Base-by-base conservation (phyloP, 1,284 basidiomycete genomes). In the Retiboletus flavoniger region DNA sequence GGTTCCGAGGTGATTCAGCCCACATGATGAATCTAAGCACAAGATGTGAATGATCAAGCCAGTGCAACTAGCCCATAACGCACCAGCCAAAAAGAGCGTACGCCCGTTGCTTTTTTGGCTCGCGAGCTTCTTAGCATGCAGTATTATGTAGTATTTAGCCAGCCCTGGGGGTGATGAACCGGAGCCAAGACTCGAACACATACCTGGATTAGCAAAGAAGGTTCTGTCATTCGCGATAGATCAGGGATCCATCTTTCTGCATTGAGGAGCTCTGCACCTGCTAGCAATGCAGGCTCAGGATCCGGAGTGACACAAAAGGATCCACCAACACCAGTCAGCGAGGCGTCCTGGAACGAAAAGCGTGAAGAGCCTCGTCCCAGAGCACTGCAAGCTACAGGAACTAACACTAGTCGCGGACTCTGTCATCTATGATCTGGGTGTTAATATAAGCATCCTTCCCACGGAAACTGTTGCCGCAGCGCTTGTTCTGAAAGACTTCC, bases 401-500 rank as follows among this genome's bases (percentile, higher is more conserved):
- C 24, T 24, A 24, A 24, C 24, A n/a, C n/a, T n/a, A n/a, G n/a
- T n/a, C n/a, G n/a, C n/a, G n/a, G n/a, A n/a, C n/a, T n/a, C n/a
- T n/a, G n/a, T n/a, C n/a, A n/a, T n/a, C n/a, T n/a, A n/a, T n/a
- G 21, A 24, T 24, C 21, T 4, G 3, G 24, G 24, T 24, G 24
- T 24, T 6, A 24, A 24, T 24, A 24, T 6, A 6, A 6, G 4
- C 6, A 32, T 32, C 10, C 31, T 32, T 51, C 58, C 56, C 56
- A 59, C 60, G 50, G 35, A 47, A 24, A 39, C 39, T 19, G 14
- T 32, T 51, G 54, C n/a, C 16, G 40, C 17, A 32, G 34, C 36
- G 28, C 13, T 26, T 32, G 24, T 24, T 24, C 24, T 24, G 24
- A 24, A 24, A 5, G 16, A 16, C 50, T 59, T 56, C 59, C 40